A percentile compares a stretch with the other conserved stretches of the same genome.
Evolutionary conservation across 257 asterid genomes (phyloP).

Genomic region (Agastache rugosa): DNA sequence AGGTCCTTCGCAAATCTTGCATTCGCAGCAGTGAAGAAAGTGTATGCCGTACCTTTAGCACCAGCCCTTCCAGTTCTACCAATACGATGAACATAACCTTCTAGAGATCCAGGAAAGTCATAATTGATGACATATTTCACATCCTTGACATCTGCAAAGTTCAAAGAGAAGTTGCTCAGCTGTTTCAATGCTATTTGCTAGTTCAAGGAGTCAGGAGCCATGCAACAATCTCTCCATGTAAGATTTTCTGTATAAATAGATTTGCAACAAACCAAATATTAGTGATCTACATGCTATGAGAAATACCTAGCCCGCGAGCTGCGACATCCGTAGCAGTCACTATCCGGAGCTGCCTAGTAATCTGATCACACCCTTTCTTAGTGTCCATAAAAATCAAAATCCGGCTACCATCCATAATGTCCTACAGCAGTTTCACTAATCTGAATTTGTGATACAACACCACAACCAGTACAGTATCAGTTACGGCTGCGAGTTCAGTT

Average conservation of each 20-base stretch:
- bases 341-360: constrained; percentile 92
- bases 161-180: constrained; percentile 38
- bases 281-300: constrained; percentile 3
- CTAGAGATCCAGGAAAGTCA: constrained; percentile 97
- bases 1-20: constrained; percentile 95
- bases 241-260: not conserved
- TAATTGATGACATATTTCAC: constrained; percentile 93
- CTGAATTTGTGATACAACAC: constrained; percentile 47
- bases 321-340: constrained; percentile 99
- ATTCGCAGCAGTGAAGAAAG: constrained; percentile 93
- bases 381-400: constrained; percentile 97
- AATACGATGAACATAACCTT: constrained; percentile 96
- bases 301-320: constrained; percentile 97
- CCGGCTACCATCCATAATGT: constrained; percentile 98
- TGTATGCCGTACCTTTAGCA: constrained; percentile 96
- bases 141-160: constrained; percentile 90
- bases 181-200: constrained; percentile 14
- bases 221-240: constrained; percentile 18
- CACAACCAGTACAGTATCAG: too few relatives aligned
- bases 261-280: constrained; percentile 18
- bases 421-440: constrained; percentile 91
- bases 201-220: not conserved
- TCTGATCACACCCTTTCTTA: constrained; percentile 95
- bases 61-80: constrained; percentile 99
- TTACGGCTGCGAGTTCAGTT: too few relatives aligned